A percentile compares a stretch with the other conserved stretches of the same genome.
phyloP scores from a whole-genome alignment of 83 land plant species.

The Picea abies region DNA sequence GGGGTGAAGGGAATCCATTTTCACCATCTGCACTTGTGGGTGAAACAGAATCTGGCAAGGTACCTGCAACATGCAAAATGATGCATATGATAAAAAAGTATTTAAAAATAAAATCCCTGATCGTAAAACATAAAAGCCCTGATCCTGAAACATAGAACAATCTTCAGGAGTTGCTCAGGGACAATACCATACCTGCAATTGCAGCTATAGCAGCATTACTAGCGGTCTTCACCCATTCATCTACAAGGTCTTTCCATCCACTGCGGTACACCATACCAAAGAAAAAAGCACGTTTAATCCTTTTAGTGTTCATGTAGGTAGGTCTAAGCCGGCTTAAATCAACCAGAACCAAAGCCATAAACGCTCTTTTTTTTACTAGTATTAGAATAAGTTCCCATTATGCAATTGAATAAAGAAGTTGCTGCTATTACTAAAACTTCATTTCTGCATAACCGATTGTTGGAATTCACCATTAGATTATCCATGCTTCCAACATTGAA shows the following conservation, averaged over 20 bases:
- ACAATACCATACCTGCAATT: conserved; percentile 16
- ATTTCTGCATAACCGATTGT: not conserved
- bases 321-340: not conserved
- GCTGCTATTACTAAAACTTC: not conserved
- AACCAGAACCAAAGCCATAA: not conserved
- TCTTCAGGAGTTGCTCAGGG: not conserved
- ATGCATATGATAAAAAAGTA: not conserved
- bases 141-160: not conserved
- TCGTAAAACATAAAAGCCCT: no score
- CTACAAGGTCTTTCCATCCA: conserved; percentile 58
- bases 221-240: conserved; percentile 41
- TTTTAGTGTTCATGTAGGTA: no score
- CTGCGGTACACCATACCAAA: conserved; percentile 30
- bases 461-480: no score
- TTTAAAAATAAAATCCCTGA: not conserved
- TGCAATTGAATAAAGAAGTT: not conserved
- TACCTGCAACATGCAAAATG: conserved; percentile 18
- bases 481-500: no score
- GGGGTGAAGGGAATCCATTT: conserved; percentile 81
- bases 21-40: conserved; percentile 40
- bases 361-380: not conserved
- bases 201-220: conserved; percentile 1
- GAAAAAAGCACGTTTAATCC: not conserved
- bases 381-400: not conserved
- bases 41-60: conserved; percentile 46